phyloP scores from a whole-genome alignment of 2,329 filamentous ascomycete genomes.

The Pseudogymnoascus sp. region DNA sequence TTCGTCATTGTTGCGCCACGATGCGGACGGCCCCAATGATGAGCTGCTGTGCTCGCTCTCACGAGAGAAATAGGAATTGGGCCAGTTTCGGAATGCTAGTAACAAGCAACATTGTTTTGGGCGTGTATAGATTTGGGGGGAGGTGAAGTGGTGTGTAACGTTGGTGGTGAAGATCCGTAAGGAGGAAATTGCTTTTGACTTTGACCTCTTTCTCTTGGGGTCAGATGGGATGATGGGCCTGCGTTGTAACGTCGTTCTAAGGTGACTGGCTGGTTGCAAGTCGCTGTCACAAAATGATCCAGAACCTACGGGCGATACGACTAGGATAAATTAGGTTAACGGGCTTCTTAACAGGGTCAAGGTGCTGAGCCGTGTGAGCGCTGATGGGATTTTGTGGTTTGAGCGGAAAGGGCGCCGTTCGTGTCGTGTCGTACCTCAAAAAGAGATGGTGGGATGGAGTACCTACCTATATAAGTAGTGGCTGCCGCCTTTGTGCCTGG shows the following conservation, averaged over 20 bases:
- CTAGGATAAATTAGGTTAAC: slow-evolving; percentile 4
- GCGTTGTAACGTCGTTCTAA: neutral
- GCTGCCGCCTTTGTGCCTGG: neutral
- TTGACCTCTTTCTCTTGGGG: neutral
- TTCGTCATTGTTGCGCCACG: neutral
- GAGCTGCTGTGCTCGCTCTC: neutral
- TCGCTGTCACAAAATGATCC: neutral
- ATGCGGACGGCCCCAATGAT: neutral
- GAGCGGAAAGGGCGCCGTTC: neutral
- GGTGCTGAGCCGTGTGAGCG: neutral
- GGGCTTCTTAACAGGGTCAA: neutral
- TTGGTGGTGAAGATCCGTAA: neutral
- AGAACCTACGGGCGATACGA: neutral
- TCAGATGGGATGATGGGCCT: neutral
- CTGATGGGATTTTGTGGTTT: neutral
- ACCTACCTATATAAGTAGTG: neutral
- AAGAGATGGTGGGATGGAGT: neutral
- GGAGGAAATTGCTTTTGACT: slow-evolving; percentile 8
- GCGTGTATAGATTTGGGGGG: neutral
- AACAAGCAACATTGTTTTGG: slow-evolving; percentile 2
- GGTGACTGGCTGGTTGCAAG: slow-evolving; percentile 1
- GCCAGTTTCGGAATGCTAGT: neutral
- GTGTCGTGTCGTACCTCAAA: neutral
- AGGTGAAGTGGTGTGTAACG: neutral
- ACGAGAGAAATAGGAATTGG: neutral